Base-by-base conservation (phyloP, 2,329 filamentous ascomycete genomes). In the Botryotinia convoluta region DNA sequence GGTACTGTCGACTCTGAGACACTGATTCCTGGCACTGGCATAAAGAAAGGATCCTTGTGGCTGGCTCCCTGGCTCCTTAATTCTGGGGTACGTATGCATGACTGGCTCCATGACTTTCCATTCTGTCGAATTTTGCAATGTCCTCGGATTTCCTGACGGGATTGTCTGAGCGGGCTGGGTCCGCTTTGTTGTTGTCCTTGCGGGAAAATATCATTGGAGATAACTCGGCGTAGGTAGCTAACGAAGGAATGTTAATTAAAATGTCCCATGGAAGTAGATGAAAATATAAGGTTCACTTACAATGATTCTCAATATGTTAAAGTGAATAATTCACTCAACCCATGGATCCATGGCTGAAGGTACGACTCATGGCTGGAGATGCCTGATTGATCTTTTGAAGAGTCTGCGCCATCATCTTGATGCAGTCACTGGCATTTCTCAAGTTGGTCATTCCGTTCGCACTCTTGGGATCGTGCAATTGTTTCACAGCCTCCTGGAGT, bases 371-470 rank as follows among this genome's bases (percentile, higher is more conserved):
- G 26, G 62, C 67, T 2, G 75, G 75, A 29, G 75, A 74, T 32
- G 76, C 72, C 18, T 69, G 65, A 73, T 76, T 77, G 57, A 80
- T 78, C 29, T 74, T 72, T 48, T 78, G 77, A 59, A 77, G 77
- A 22, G 76, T 78, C 65, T 78, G 75, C 42, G 75, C 78, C 78
- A 81, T 79, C 74, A 77, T 75, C 72, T 78, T 78, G 59, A 81
- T 77, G 72, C 75, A 79, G 26, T 80, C 75, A 68, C 62, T 74
- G 22, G 79, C 78, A 61, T 75, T 77, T 45, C 76, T 74, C 61
- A 80, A 75, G 29, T 78, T 70, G 18, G 68, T 51, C 75, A 79
- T 75, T 37, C 78, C 80, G 26, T 77, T 75, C 42, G 74, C 61
- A 63, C 75, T 73, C 71, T 69, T 76, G n/a, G 78, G 78, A 51